Evolutionary conservation across 1,139 yeast genomes (phyloP).

Genomic region (Blastobotrys serpentis): DNA sequence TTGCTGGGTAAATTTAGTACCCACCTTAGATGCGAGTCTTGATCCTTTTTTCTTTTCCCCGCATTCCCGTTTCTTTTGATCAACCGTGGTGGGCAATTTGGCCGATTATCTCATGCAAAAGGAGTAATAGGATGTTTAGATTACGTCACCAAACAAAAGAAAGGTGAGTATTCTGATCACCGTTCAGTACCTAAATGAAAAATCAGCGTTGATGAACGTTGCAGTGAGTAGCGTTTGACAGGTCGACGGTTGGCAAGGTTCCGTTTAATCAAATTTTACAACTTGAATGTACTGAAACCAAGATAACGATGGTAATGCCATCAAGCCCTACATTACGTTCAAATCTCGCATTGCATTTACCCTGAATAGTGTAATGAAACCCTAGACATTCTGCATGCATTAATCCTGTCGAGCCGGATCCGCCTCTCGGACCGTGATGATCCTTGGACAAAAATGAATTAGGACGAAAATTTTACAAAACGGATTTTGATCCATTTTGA

Average conservation of each 20-base stretch:
- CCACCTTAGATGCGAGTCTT: constrained; percentile 5
- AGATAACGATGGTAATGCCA: too few species aligned
- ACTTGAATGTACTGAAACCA: too few species aligned
- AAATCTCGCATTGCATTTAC: constrained; percentile 3
- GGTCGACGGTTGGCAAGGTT: not conserved
- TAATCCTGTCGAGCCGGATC: too few species aligned
- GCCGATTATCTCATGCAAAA: not conserved
- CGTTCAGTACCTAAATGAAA: not conserved
- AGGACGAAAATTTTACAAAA: too few species aligned
- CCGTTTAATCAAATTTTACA: too few species aligned
- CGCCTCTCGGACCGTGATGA: too few species aligned
- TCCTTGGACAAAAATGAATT: too few species aligned
- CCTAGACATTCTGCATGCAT: too few species aligned
- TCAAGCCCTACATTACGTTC: not conserved
- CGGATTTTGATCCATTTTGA: too few species aligned
- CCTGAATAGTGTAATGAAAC: too few species aligned
- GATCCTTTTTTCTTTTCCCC: constrained; percentile 4
- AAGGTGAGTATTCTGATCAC: not conserved
- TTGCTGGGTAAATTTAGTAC: not conserved
- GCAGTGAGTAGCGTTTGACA: not conserved
- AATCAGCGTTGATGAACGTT: not conserved
- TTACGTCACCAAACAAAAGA: constrained; percentile 6
- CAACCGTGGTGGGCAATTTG: not conserved
- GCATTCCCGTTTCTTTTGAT: not conserved
- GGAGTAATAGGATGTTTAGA: not conserved